Conservation (phyloP, 116 monocot genomes). For the Posidonia oceanica region DNA sequence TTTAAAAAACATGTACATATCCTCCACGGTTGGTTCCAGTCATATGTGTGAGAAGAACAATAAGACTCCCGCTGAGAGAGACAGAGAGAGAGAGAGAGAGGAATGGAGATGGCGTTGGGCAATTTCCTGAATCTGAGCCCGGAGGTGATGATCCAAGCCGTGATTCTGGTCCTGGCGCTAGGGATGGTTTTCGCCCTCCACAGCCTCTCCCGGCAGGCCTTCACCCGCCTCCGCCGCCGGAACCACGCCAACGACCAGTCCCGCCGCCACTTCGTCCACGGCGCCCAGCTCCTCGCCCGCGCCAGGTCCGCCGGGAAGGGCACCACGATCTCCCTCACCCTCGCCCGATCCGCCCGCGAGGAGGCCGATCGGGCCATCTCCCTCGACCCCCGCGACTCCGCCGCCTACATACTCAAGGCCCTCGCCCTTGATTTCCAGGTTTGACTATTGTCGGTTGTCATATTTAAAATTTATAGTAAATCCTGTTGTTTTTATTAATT, state of each 20-base stretch:
- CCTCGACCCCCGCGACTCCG: conserved; percentile 74
- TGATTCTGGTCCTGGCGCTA: conserved; percentile 33
- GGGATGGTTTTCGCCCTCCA: conserved; percentile 32
- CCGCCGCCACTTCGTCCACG: conserved; percentile 76
- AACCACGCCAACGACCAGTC: conserved; percentile 20
- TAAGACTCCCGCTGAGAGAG: not conserved
- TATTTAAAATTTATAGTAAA: too few relatives aligned
- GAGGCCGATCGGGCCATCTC: conserved; percentile 60
- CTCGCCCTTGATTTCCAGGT: conserved; percentile 70
- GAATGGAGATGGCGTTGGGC: not conserved
- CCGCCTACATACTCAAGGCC: conserved; percentile 59
- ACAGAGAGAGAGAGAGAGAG: not conserved
- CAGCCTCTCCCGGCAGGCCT: conserved; percentile 33
- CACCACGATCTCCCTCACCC: conserved; percentile 17
- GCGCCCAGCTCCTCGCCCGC: conserved; percentile 68
- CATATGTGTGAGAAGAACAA: too few relatives aligned
- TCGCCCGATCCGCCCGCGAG: conserved; percentile 43
- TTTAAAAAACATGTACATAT: too few relatives aligned
- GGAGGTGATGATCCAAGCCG: conserved; percentile 31
- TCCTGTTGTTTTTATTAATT: too few relatives aligned
- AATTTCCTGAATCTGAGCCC: not conserved
- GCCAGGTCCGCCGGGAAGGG: conserved; percentile 14
- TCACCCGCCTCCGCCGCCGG: conserved; percentile 40
- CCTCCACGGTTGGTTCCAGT: too few relatives aligned
- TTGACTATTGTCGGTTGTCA: conserved; percentile 13